Evolutionary conservation across 2,329 filamentous ascomycete genomes (phyloP).

Genomic region (Allantophomopsis cytisporea): DNA sequence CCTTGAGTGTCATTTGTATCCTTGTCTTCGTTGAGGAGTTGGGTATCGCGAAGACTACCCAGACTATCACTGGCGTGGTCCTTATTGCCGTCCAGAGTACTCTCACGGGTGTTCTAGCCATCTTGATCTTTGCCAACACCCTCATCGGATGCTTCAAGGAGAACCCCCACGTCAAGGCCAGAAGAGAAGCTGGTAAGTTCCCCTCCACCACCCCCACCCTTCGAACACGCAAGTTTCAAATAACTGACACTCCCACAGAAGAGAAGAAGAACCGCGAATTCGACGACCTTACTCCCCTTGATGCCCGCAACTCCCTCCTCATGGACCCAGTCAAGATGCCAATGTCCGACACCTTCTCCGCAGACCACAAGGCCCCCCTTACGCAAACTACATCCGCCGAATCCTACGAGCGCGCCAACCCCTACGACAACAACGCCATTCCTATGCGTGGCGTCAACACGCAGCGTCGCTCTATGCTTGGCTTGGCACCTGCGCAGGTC

Average conservation of each 20-base stretch:
- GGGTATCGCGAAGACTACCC: conserved; percentile 77
- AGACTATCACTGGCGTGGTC: conserved; percentile 87
- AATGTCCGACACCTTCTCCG: conserved; percentile 7
- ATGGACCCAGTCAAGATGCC: conserved; percentile 10
- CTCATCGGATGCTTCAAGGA: conserved; percentile 70
- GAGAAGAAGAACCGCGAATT: conserved; percentile 58
- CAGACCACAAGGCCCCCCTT: conserved; percentile 10
- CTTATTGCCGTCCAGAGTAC: conserved; percentile 84
- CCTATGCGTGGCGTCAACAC: too few species aligned
- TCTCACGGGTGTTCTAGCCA: conserved; percentile 69
- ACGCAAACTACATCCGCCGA: too few species aligned
- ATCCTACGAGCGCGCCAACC: too few species aligned
- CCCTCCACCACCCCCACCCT: background rate
- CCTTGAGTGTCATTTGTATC: conserved; percentile 79
- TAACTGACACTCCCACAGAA: conserved; percentile 30
- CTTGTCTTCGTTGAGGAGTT: conserved; percentile 90
- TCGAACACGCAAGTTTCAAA: conserved; percentile 3
- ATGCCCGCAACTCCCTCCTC: conserved; percentile 76
- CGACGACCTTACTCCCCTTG: conserved; percentile 74
- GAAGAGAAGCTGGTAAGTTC: conserved; percentile 76
- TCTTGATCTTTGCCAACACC: conserved; percentile 81
- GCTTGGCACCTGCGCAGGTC: conserved; percentile 4
- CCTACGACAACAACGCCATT: too few species aligned
- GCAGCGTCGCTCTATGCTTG: too few species aligned
- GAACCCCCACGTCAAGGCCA: conserved; percentile 80